These are phyloP conservation scores for Glutinoglossum americanum DNA, from an alignment of 495 filamentous ascomycete species.

Conservation along the genomic window DNA sequence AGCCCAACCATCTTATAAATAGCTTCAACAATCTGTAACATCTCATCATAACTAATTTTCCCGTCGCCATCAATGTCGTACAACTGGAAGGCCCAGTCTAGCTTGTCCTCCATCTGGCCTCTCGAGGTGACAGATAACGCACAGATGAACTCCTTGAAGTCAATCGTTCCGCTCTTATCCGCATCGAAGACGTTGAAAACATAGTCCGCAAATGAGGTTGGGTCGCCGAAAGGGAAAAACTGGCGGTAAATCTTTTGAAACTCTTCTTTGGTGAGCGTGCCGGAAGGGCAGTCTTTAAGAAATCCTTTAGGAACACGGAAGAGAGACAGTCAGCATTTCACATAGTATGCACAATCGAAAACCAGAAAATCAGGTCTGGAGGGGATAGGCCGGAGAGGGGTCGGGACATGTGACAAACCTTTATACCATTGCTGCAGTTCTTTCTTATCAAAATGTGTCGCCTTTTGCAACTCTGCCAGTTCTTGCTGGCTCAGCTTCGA, in stretches of 20 bases:
- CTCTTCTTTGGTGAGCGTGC: constrained; percentile 89
- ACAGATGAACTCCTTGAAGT: constrained; percentile 99
- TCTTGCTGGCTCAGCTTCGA: constrained; percentile 91
- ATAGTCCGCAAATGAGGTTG: constrained; percentile 91
- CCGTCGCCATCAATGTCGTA: constrained; percentile 99
- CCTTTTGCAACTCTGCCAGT: constrained; percentile 81
- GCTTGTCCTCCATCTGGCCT: constrained; percentile 97
- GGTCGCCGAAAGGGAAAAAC: constrained; percentile 97
- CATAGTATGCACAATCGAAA: background rate
- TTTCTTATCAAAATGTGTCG: constrained; percentile 98
- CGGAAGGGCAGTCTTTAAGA: constrained; percentile 90
- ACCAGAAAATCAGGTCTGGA: background rate
- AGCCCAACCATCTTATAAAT: constrained; percentile 96
- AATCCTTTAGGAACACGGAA: constrained; percentile 40
- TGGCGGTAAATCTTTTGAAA: constrained; percentile 99
- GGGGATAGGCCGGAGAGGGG: background rate
- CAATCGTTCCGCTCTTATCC: constrained; percentile 89
- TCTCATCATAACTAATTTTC: constrained; percentile 97
- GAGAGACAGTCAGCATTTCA: background rate
- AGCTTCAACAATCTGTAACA: constrained; percentile 94
- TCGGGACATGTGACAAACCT: constrained; percentile 43
- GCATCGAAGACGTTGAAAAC: constrained; percentile 98
- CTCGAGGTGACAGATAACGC: constrained; percentile 90
- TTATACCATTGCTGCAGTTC: constrained; percentile 99
- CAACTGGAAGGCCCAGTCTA: constrained; percentile 98